Evolutionary conservation across 805 yeast genomes (phyloP).

Genomic region (Nakazawaea ernobii): DNA sequence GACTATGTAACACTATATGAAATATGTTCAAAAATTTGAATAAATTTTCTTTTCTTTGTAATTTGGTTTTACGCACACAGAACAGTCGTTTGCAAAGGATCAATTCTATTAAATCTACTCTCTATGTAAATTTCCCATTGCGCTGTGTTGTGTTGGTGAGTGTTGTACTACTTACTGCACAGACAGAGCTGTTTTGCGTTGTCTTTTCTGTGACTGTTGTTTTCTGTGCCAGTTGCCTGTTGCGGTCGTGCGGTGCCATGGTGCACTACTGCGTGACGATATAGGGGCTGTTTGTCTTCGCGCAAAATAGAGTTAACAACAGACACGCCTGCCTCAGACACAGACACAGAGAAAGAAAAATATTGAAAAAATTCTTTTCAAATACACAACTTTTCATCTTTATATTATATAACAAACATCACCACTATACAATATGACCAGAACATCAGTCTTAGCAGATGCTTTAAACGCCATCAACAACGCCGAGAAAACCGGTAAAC

Average conservation of each 20-base stretch:
- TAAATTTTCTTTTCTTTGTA: neutral
- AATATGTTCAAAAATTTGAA: neutral
- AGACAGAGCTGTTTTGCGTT: too few relatives aligned
- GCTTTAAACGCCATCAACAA: constrained; percentile 97
- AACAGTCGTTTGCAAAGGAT: too few relatives aligned
- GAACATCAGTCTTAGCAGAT: constrained; percentile 97
- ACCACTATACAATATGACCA: constrained; percentile 61
- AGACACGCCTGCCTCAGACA: neutral
- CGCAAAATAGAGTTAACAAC: too few relatives aligned
- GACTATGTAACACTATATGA: neutral
- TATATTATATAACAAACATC: neutral
- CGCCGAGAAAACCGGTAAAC: constrained; percentile 99
- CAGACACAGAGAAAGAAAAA: neutral
- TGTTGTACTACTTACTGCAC: too few relatives aligned
- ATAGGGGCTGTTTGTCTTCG: neutral
- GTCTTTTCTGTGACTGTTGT: neutral
- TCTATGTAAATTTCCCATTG: too few relatives aligned
- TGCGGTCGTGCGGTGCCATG: neutral
- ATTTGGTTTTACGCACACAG: too few relatives aligned
- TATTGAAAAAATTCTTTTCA: too few relatives aligned
- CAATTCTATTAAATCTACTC: too few relatives aligned
- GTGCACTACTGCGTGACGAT: too few relatives aligned
- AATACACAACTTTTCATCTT: neutral
- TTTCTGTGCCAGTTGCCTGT: neutral
- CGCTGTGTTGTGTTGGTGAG: too few relatives aligned